A percentile compares a stretch with the other conserved stretches of the same genome.
phyloP scores from a whole-genome alignment of 2,329 filamentous ascomycete species.

The Pyrenophora teres region DNA sequence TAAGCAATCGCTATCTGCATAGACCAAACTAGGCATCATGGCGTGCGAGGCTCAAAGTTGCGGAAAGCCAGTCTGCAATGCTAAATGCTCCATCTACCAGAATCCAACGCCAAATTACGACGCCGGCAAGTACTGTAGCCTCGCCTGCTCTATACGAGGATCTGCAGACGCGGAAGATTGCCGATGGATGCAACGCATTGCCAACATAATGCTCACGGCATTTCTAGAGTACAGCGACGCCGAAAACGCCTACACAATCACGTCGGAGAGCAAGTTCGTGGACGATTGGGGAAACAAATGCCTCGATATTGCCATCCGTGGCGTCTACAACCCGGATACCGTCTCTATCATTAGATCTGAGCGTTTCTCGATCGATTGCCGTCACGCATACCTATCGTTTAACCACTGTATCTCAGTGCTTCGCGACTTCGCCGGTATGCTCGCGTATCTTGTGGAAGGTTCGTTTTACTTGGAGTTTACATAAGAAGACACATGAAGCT shows the following conservation, averaged over 20 bases:
- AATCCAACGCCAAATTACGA: not conserved
- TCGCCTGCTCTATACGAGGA: not conserved
- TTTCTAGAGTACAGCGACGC: not conserved
- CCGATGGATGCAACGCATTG: not conserved
- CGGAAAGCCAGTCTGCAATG: not conserved
- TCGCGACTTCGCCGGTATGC: not conserved
- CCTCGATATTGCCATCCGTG: no score
- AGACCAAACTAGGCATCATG: no score
- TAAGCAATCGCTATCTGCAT: no score
- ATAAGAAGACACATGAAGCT: not conserved
- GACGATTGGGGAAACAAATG: no score
- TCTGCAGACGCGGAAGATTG: not conserved
- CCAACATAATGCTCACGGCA: not conserved
- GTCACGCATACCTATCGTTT: not conserved
- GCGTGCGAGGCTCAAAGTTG: not conserved
- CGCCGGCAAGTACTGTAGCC: not conserved
- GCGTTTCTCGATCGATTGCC: not conserved
- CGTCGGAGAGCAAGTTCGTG: no score
- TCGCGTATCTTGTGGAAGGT: not conserved
- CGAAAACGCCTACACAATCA: no score
- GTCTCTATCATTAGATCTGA: not conserved
- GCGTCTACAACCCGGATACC: not conserved
- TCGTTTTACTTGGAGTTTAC: not conserved
- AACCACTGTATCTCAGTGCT: not conserved
- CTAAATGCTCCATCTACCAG: not conserved